Base-by-base conservation (phyloP, 352 stramenopile genomes). In the Globisporangium spinosum region DNA sequence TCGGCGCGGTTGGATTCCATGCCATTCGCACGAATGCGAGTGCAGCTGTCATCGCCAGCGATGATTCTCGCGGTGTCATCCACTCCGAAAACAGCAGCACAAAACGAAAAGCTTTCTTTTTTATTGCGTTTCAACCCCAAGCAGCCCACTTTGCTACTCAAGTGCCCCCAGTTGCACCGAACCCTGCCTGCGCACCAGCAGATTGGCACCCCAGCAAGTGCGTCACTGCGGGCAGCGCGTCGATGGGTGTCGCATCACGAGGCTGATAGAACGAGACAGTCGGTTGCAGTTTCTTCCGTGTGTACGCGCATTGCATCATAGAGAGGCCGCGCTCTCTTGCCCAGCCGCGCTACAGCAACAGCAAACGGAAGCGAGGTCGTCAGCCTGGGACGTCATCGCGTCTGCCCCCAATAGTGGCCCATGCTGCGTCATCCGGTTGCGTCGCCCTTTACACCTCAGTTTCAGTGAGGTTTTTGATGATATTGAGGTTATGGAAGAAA, bases 361-460 rank as follows among this genome's bases (percentile, higher is more conserved):
- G n/a, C 54, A 40, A 34, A 25, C 6, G 13, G 15, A 55, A 35
- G 3, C 25, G 23, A 32, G 20, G 23, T 64, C 58, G 38, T 43
- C 38, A 43, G 15, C 38, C 29, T 15, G 40, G 17, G 23, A 64
- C 59, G 59, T 64, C 59, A 64, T 56, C 59, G 43, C 7, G 40
- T 12, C 8, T 45, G 7, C 10, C 9, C 35, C 20, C 7, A 68
- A 62, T 58, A 68, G 53, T 57, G 20, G 53, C 35, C 63, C 23
- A 6, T 45, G 63, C 63, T 62, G 63, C 63, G 63, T 68, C 63
- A 68, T 68, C 35, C 32, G 13, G 15, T 23, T 64, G n/a, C 43
- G 34, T 47, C 38, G 20, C n/a, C 12, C 13, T 23, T 22, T 29
- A 45, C 23, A 65, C 43, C 43, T 51, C 43, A 20, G 17, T 10